Base-by-base conservation (phyloP, 495 filamentous ascomycete species). In the Chaetomium fimeti region DNA sequence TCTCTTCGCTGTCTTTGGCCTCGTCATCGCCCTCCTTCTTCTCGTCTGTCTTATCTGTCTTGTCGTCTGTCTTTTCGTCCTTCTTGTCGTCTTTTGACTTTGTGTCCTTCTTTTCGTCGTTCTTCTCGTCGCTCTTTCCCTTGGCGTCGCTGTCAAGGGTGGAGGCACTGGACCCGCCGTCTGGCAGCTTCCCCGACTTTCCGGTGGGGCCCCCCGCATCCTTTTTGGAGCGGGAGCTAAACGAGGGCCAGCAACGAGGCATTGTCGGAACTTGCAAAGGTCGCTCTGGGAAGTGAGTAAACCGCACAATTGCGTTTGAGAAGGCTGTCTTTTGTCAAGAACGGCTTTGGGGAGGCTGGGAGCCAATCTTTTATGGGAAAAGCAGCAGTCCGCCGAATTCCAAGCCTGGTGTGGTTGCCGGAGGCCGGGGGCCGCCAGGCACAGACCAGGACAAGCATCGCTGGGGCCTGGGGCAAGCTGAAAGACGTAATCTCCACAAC, bases 221-320 rank as follows among this genome's bases (percentile, higher is more conserved):
- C 61, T 65, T 62, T 36, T 62, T 62, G 57, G 62, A 68, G 61
- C 66, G 66, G 59, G 52, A 54, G 45, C 60, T 36, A 36, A 66
- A 57, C 9, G 55, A 58, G 22, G 66, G 66, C 66, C 66, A 68
- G 62, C 66, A 68, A 29, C 62, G 66, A 56, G 61, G 60, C 66
- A 68, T 68, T 42, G 57, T 62, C 51, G 27, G 22, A 3, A 58
- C 13, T 60, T 61, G 6, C 8, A 43, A 32, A 20, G 6, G 16
- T 22, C 11, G 51, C 1, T 27, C 6, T 48, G 27, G 51, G 6
- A 16, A 32, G 25, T 22, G 22, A 49, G 20, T 16, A 24, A 29
- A 24, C 54, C 42, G 20, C 13, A 57, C 36, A 11, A 36, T 9
- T 6, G n/a, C 25, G 28, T 2, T 13, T 63, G 54, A 24, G 43